Evolutionary conservation across 768 basidiomycete genomes (phyloP).

Genomic region (Cystoderma amianthinum): DNA sequence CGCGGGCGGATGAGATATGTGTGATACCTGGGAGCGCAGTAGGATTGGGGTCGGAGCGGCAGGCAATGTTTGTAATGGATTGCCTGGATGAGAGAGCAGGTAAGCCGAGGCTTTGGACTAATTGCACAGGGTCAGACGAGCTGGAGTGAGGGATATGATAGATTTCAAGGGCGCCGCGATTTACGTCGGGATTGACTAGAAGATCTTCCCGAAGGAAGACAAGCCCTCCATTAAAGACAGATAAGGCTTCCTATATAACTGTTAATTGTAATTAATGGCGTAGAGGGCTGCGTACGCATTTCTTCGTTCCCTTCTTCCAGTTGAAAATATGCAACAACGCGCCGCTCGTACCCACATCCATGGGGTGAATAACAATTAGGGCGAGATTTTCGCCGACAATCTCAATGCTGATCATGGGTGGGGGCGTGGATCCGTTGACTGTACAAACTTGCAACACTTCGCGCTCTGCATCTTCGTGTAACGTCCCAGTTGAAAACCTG

Average conservation of each 20-base stretch:
- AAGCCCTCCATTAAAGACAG: conserved; percentile 5
- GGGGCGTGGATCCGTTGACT: neutral
- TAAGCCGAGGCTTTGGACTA: neutral
- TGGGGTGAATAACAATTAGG: neutral
- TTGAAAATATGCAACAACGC: conserved; percentile 5
- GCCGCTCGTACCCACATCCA: neutral
- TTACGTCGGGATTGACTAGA: conserved; percentile 5
- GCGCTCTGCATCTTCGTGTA: conserved; percentile 6
- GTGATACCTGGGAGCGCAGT: too few species aligned
- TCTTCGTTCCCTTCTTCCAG: conserved; percentile 8
- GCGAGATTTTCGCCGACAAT: conserved; percentile 7
- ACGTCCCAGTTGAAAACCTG: conserved; percentile 10
- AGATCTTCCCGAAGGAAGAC: conserved; percentile 10
- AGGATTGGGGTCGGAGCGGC: conserved; percentile 7
- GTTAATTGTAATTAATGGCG: neutral
- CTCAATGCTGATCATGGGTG: conserved; percentile 5
- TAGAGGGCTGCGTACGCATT: too few species aligned
- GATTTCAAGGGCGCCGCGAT: conserved; percentile 3
- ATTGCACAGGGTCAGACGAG: conserved; percentile 1
- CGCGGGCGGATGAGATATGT: too few species aligned
- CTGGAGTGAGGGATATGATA: conserved; percentile 5
- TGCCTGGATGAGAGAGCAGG: conserved; percentile 1
- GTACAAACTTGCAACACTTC: conserved; percentile 6
- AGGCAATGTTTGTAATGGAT: conserved; percentile 3
- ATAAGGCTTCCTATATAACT: conserved; percentile 1